A percentile compares a stretch with the other conserved stretches of the same genome.
Conservation (phyloP, 208 protist species). For the Trypanosoma scelopori region DNA sequence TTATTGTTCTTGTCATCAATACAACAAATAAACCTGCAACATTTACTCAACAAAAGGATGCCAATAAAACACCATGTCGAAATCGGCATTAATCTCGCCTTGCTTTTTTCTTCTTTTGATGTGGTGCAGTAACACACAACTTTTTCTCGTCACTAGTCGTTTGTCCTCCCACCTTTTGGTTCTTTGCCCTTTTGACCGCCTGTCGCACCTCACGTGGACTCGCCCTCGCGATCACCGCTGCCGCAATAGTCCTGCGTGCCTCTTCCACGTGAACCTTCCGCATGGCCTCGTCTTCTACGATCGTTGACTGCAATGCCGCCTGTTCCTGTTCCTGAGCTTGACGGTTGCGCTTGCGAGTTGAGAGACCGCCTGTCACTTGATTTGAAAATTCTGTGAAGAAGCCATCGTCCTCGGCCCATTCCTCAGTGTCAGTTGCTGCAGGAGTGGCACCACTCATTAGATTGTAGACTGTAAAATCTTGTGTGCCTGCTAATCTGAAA, state of each 20-base stretch:
- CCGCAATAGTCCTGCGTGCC: slow-evolving; percentile 60
- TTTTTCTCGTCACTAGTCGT: background rate
- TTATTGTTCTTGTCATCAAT: no score
- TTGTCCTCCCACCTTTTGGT: background rate
- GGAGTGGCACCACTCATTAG: background rate
- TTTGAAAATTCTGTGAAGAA: slow-evolving; percentile 69
- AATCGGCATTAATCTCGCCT: background rate
- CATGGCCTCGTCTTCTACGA: slow-evolving; percentile 23
- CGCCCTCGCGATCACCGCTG: slow-evolving; percentile 53
- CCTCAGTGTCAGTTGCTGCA: slow-evolving; percentile 33
- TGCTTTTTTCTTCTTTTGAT: background rate
- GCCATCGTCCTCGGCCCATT: slow-evolving; percentile 60
- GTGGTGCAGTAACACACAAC: background rate
- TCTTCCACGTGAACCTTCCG: slow-evolving; percentile 40
- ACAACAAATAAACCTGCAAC: no score
- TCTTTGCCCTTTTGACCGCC: slow-evolving; percentile 28
- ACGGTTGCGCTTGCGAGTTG: slow-evolving; percentile 46
- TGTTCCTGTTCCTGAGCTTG: slow-evolving; percentile 33
- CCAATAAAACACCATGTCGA: background rate
- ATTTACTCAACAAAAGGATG: background rate
- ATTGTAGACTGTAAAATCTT: background rate
- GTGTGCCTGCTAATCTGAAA: background rate
- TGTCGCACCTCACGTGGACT: slow-evolving; percentile 57
- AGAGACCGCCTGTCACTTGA: slow-evolving; percentile 31
- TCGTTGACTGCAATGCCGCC: slow-evolving; percentile 9